phyloP scores from a whole-genome alignment of 371 early-diverging fungal genomes.

The Sporodiniella umbellata region DNA sequence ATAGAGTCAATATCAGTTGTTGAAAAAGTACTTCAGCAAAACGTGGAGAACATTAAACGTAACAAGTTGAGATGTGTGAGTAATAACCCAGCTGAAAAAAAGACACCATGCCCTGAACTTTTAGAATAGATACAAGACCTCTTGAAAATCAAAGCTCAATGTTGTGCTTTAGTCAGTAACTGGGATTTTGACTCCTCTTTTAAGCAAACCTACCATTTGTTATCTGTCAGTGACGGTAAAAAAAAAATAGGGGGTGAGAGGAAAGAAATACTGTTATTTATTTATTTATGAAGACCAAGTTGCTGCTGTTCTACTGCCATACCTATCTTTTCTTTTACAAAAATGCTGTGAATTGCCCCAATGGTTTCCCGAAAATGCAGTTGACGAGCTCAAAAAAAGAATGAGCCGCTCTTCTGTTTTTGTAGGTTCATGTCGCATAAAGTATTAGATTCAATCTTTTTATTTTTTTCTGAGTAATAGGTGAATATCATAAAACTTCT shows the following conservation, averaged over 20 bases:
- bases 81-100: background rate
- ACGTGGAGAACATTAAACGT: background rate
- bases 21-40: slow-evolving; percentile 1
- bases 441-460: background rate
- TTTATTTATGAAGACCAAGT: slow-evolving; percentile 12
- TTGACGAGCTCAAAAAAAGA: slow-evolving; percentile 13
- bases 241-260: too few relatives aligned
- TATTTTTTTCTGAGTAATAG: slow-evolving; percentile 13
- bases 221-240: slow-evolving; percentile 24
- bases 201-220: slow-evolving; percentile 10
- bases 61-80: background rate
- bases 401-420: slow-evolving; percentile 12
- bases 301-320: slow-evolving; percentile 18
- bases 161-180: slow-evolving; percentile 15
- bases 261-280: too few relatives aligned
- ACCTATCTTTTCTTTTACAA: slow-evolving; percentile 18
- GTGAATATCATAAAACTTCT: slow-evolving; percentile 28
- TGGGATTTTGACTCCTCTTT: slow-evolving; percentile 22
- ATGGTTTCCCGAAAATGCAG: slow-evolving; percentile 23
- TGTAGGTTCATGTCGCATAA: slow-evolving; percentile 13
- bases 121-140: slow-evolving; percentile 15
- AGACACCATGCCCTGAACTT: background rate
- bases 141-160: slow-evolving; percentile 19
- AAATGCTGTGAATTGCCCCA: slow-evolving; percentile 12
- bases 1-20: slow-evolving; percentile 6